Percentiles rank a stretch among this genome's conserved stretches.
phyloP scores from a whole-genome alignment of 83 land plant genomes.

The Thuja plicata region DNA sequence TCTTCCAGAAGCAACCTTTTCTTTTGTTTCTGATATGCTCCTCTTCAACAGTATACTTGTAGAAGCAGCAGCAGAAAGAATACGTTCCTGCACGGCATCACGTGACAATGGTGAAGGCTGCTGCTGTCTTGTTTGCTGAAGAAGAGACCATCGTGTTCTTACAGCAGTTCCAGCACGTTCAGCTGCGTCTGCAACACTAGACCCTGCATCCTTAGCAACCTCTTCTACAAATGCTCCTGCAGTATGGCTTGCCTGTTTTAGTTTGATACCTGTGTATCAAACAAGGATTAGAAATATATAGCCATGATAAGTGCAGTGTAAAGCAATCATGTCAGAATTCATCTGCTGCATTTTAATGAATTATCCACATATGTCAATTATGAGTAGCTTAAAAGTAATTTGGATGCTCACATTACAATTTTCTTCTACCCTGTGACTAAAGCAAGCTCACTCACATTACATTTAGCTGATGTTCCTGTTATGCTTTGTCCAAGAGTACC shows the following conservation, averaged over 20 bases:
- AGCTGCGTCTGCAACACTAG: conserved; percentile 63
- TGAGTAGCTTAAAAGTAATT: neutral
- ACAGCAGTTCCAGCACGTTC: conserved; percentile 67
- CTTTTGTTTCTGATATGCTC: conserved; percentile 74
- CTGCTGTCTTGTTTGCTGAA: conserved; percentile 48
- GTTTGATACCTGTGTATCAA: conserved; percentile 46
- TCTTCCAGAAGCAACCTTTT: conserved; percentile 70
- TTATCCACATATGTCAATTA: neutral
- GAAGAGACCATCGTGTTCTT: conserved; percentile 59
- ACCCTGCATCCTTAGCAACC: conserved; percentile 70
- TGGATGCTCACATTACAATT: neutral
- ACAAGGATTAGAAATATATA: neutral
- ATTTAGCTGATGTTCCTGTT: neutral
- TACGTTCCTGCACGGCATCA: conserved; percentile 63
- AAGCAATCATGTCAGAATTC: neutral
- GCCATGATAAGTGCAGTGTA: neutral
- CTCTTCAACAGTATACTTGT: conserved; percentile 60
- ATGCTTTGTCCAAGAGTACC: neutral
- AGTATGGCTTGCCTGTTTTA: conserved; percentile 65
- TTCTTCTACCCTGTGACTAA: neutral
- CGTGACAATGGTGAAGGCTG: conserved; percentile 21
- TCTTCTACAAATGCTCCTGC: conserved; percentile 59
- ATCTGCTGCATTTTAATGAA: neutral
- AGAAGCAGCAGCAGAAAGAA: conserved; percentile 62
- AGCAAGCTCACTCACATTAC: neutral